Percentiles rank a stretch among this genome's conserved stretches.
Evolutionary conservation across 371 early-diverging fungal species (phyloP).

Genomic region (Circinella umbellata): DNA sequence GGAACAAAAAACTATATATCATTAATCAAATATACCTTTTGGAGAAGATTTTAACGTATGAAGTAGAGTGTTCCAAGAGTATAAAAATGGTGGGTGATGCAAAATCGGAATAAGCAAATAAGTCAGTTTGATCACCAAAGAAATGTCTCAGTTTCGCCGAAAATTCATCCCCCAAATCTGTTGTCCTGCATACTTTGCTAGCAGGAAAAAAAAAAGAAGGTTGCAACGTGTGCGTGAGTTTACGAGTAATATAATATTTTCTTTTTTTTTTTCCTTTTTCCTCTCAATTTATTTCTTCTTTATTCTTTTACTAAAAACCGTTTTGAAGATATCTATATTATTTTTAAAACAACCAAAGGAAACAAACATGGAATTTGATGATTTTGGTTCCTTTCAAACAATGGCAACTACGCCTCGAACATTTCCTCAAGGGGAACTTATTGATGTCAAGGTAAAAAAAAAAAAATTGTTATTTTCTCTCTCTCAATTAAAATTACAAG

Average conservation of each 20-base stretch:
- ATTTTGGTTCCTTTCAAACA: constrained; percentile 31
- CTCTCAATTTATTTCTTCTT: neutral
- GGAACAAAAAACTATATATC: no score
- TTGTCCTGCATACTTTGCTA: neutral
- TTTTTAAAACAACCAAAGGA: neutral
- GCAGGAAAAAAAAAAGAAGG: neutral
- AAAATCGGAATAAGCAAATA: neutral
- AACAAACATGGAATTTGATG: constrained; percentile 17
- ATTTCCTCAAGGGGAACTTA: constrained; percentile 34
- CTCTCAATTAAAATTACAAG: neutral
- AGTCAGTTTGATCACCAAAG: neutral
- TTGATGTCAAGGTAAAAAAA: constrained; percentile 36
- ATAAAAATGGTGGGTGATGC: neutral
- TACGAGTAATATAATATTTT: no score
- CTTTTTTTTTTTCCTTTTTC: no score
- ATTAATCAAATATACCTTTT: no score
- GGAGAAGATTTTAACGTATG: no score
- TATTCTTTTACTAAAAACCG: neutral
- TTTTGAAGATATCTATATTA: neutral
- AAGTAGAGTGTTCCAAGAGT: neutral
- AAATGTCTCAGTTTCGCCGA: constrained; percentile 4
- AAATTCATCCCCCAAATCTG: neutral
- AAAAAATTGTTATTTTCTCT: no score
- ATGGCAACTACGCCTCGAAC: constrained; percentile 44
- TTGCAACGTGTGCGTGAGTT: no score